Conservation (phyloP, 1,284 basidiomycete genomes). For the Phellopilus nigrolimitatus region DNA sequence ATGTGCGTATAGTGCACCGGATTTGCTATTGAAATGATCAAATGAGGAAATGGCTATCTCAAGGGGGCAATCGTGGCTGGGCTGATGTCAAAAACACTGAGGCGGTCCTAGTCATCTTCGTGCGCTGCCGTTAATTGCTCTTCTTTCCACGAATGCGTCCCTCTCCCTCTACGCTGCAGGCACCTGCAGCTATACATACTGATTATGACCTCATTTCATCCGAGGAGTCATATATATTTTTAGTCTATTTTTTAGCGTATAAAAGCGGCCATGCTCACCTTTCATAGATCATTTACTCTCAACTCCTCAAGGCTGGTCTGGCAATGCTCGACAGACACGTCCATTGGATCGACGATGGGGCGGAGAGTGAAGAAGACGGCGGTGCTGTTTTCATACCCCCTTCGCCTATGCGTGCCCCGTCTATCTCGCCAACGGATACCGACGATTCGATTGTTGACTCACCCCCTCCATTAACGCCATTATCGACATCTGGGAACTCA, state of each 20-base stretch:
- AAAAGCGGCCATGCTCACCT: neutral
- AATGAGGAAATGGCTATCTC: neutral
- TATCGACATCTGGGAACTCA: neutral
- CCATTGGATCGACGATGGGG: slow-evolving; percentile 14
- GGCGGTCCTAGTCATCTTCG: slow-evolving; percentile 8
- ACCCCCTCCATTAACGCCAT: slow-evolving; percentile 14
- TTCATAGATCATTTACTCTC: neutral
- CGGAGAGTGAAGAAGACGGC: neutral
- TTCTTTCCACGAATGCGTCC: slow-evolving; percentile 4
- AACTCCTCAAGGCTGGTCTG: neutral
- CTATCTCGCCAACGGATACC: neutral
- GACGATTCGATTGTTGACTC: slow-evolving; percentile 18
- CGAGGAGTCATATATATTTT: neutral
- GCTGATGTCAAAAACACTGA: neutral
- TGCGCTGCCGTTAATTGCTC: neutral
- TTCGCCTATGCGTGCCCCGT: slow-evolving; percentile 8
- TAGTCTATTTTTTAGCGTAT: neutral
- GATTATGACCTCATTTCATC: neutral
- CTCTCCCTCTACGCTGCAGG: slow-evolving; percentile 7
- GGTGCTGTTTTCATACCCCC: slow-evolving; percentile 8
- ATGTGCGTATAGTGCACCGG: neutral
- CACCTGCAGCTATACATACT: neutral
- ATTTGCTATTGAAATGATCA: neutral
- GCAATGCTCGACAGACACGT: slow-evolving; percentile 15
- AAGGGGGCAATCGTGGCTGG: neutral